Conservation (phyloP, 495 filamentous ascomycete species). For the Aspergillus biplanus region DNA sequence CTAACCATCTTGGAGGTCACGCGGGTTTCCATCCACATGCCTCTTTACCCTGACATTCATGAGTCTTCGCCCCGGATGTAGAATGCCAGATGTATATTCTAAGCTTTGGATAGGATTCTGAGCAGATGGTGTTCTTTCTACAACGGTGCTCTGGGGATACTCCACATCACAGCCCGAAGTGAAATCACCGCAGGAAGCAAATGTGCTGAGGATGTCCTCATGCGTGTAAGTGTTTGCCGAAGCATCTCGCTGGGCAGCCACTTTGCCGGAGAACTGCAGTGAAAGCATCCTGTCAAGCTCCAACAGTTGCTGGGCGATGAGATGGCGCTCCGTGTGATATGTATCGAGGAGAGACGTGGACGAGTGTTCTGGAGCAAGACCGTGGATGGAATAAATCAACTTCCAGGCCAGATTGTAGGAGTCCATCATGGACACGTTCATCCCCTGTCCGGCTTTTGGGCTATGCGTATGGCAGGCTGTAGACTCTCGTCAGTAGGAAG, state of each 20-base stretch:
- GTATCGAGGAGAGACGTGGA: constrained; percentile 63
- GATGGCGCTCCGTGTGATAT: constrained; percentile 68
- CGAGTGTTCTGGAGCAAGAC: constrained; percentile 46
- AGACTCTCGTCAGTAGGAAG: too few relatives aligned
- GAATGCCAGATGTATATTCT: constrained; percentile 46
- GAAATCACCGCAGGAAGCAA: constrained; percentile 45
- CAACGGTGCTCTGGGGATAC: constrained; percentile 41
- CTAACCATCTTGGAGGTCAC: constrained; percentile 53
- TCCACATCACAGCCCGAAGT: constrained; percentile 49
- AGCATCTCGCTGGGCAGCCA: constrained; percentile 28
- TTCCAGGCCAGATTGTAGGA: constrained; percentile 84
- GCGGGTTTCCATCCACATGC: constrained; percentile 45
- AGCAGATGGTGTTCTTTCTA: constrained; percentile 25
- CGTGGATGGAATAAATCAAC: constrained; percentile 67
- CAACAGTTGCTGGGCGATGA: constrained; percentile 70
- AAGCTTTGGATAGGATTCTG: constrained; percentile 34
- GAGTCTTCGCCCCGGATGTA: constrained; percentile 34
- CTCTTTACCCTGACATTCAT: constrained; percentile 41
- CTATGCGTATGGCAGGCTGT: constrained; percentile 25
- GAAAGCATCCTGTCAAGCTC: constrained; percentile 68
- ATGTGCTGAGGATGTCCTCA: constrained; percentile 51
- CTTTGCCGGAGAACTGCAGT: constrained; percentile 46
- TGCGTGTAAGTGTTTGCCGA: constrained; percentile 42
- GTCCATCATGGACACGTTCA: constrained; percentile 86
- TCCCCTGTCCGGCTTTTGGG: constrained; percentile 70